A percentile compares a stretch with the other conserved stretches of the same genome.
phyloP scores from a whole-genome alignment of 2,329 filamentous ascomycete genomes.

The Aspergillus niger region DNA sequence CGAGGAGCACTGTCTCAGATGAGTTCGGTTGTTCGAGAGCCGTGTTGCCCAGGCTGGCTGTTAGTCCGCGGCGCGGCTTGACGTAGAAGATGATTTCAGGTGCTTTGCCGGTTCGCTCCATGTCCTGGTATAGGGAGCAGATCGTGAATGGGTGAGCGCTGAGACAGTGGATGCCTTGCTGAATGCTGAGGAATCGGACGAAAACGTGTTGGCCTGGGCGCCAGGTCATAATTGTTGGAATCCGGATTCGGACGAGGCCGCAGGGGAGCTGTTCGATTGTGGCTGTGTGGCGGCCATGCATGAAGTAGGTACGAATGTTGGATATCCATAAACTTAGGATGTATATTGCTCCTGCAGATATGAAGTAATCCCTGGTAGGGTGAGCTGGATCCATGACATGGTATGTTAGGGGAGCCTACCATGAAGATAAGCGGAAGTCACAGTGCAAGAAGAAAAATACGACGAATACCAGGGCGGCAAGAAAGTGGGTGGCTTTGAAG shows the following conservation, averaged over 20 bases:
- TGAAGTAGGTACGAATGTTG: slow-evolving; percentile 51
- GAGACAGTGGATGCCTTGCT: slow-evolving; percentile 44
- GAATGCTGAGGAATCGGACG: slow-evolving; percentile 48
- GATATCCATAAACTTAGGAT: slow-evolving; percentile 50
- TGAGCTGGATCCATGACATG: background rate
- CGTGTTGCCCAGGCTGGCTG: slow-evolving; percentile 47
- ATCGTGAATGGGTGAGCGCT: slow-evolving; percentile 60
- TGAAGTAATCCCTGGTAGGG: slow-evolving; percentile 59
- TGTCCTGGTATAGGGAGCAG: slow-evolving; percentile 48
- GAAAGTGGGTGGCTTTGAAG: slow-evolving; percentile 61
- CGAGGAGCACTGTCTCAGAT: slow-evolving; percentile 52
- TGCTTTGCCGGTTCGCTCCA: slow-evolving; percentile 13
- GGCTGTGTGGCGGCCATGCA: slow-evolving; percentile 54
- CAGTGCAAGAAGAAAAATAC: slow-evolving; percentile 65
- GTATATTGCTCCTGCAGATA: slow-evolving; percentile 58
- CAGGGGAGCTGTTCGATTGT: slow-evolving; percentile 44
- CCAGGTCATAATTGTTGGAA: slow-evolving; percentile 53
- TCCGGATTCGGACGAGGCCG: slow-evolving; percentile 45
- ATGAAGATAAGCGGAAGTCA: slow-evolving; percentile 57
- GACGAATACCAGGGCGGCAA: slow-evolving; percentile 57
- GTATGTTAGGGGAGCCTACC: slow-evolving; percentile 34
- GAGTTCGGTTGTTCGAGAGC: slow-evolving; percentile 41
- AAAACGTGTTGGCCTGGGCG: slow-evolving; percentile 58
- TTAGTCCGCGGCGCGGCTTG: slow-evolving; percentile 53
- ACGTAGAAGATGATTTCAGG: slow-evolving; percentile 58